A percentile compares a stretch with the other conserved stretches of the same genome.
phyloP scores from a whole-genome alignment of 768 basidiomycete genomes.

The Scleroderma bovista region DNA sequence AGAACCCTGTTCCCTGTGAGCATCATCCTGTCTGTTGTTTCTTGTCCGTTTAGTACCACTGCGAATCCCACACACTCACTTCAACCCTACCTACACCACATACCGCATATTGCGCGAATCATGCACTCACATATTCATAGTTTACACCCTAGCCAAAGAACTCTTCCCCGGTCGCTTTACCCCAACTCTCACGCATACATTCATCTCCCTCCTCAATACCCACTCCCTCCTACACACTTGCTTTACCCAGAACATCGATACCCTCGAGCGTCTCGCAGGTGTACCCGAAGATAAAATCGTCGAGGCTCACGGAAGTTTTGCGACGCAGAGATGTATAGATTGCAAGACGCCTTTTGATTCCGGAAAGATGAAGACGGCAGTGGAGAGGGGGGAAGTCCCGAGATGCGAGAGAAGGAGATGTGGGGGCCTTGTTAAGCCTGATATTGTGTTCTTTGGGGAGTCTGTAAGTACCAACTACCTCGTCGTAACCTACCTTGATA shows the following conservation, averaged over 20 bases:
- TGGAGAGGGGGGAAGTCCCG: slow-evolving; percentile 54
- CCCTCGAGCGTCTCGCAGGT: slow-evolving; percentile 80
- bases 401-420: slow-evolving; percentile 51
- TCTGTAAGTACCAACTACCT: slow-evolving; percentile 38
- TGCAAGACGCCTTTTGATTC: slow-evolving; percentile 59
- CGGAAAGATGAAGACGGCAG: slow-evolving; percentile 59
- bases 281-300: slow-evolving; percentile 70
- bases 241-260: slow-evolving; percentile 93
- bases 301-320: slow-evolving; percentile 97
- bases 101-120: no score
- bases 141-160: slow-evolving; percentile 90
- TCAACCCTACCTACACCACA: not conserved
- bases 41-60: not conserved
- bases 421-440: slow-evolving; percentile 80
- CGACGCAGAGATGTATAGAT: slow-evolving; percentile 74
- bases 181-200: slow-evolving; percentile 87
- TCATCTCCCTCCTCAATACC: slow-evolving; percentile 74
- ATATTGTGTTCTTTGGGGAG: slow-evolving; percentile 93
- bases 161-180: slow-evolving; percentile 87
- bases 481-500: not conserved
- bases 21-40: not conserved
- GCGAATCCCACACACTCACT: not conserved
- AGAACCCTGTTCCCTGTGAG: slow-evolving; percentile 73
- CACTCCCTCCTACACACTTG: slow-evolving; percentile 67
- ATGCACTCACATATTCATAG: slow-evolving; percentile 26